phyloP scores from a whole-genome alignment of 208 protist genomes.

The Acanthamoeba sp. region DNA sequence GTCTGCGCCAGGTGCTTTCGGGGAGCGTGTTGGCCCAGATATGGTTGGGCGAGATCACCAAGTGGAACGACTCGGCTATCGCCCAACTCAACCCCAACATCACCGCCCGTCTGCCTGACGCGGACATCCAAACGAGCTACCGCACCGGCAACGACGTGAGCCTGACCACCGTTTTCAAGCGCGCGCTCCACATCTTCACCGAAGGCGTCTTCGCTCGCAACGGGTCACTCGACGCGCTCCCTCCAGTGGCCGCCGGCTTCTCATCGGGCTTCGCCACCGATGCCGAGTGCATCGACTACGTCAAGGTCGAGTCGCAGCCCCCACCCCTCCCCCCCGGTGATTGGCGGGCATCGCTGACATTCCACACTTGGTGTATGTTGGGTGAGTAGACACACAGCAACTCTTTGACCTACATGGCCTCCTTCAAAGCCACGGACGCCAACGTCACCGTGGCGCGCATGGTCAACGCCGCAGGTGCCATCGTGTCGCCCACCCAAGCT shows the following conservation, averaged over 20 bases:
- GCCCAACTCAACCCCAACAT: neutral
- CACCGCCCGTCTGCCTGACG: neutral
- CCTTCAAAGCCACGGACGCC: neutral
- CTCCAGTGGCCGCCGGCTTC: neutral
- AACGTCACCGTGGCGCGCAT: neutral
- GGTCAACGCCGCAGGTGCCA: neutral
- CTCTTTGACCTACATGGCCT: neutral
- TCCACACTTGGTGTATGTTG: neutral
- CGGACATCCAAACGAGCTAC: neutral
- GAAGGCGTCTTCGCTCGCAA: neutral
- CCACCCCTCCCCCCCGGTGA: too few species aligned
- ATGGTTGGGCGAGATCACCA: constrained; percentile 8
- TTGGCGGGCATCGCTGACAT: too few species aligned
- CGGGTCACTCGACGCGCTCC: neutral
- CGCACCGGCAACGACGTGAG: neutral
- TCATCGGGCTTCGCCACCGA: neutral
- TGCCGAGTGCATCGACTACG: neutral
- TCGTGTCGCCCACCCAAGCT: neutral
- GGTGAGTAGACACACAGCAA: neutral
- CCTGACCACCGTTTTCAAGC: neutral
- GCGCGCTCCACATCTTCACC: neutral
- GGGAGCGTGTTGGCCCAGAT: neutral
- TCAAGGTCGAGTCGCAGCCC: neutral
- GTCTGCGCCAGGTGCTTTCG: neutral
- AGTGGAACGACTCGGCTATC: constrained; percentile 24